Conservation (phyloP, 2,329 filamentous ascomycete species). For the Fusarium succisae region DNA sequence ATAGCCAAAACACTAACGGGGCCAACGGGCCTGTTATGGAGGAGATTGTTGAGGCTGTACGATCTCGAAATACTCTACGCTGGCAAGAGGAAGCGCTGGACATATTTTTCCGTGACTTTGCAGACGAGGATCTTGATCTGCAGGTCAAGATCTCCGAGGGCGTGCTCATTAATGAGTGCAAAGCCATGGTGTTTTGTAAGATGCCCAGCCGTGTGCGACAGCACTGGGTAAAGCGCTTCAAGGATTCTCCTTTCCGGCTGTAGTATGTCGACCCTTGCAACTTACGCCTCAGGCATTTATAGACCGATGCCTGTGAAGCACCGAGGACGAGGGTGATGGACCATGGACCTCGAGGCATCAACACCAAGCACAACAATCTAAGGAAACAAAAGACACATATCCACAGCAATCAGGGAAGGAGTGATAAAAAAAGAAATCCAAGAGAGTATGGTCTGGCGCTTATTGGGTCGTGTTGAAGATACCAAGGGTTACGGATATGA, state of each 20-base stretch:
- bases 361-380: conserved; percentile 5
- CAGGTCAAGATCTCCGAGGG: conserved; percentile 69
- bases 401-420: not conserved
- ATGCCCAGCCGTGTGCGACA: conserved; percentile 62
- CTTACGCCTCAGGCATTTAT: not conserved
- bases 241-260: conserved; percentile 48
- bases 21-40: conserved; percentile 45
- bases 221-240: conserved; percentile 65
- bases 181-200: conserved; percentile 70
- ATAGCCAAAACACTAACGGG: conserved; percentile 29
- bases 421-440: not conserved
- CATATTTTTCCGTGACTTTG: conserved; percentile 67
- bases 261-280: not conserved
- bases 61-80: conserved; percentile 50
- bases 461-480: conserved; percentile 38
- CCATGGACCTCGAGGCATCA: not conserved
- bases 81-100: conserved; percentile 69
- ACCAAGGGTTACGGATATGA: conserved; percentile 38
- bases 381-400: conserved; percentile 2
- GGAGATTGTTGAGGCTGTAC: conserved; percentile 54
- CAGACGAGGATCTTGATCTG: conserved; percentile 65
- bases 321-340: not conserved
- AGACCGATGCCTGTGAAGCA: not conserved
- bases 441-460: conserved; percentile 36
- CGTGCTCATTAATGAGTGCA: conserved; percentile 66